Evolutionary conservation across 163 green algal genomes (phyloP), one percentile per base, ranked within the genome.

Genomic region (Chlamydomonas reinhardtii): DNA sequence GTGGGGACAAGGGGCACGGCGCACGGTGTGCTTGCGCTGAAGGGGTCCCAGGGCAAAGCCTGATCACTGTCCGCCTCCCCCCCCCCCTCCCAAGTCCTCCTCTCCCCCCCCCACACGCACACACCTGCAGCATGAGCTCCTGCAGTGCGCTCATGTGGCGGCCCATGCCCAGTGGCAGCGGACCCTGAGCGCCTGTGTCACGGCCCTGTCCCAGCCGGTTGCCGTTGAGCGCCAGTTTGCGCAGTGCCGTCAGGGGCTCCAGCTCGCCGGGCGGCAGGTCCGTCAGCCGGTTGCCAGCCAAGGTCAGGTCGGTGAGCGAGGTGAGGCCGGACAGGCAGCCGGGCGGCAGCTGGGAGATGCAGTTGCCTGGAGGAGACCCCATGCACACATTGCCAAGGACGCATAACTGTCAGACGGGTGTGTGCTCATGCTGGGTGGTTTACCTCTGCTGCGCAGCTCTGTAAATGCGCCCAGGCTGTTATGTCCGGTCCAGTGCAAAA

Each of bases 271-370:
- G 78, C 4, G 78, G 94, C 73, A 97, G 82, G 39, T 68, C 27
- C 29, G 68, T 59, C 52, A 97, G 73, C 29, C 74, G 69, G 92
- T 96, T 97, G 76, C 94, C 94, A 73, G 94, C 90, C 54, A 93
- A 70, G 74, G 95, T 93, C 68, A 97, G 88, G 70, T 94, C 91
- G 29, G 89, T 73, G 59, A 97, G 91, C 32, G 48, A 76, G 32
- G 65, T 76, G 15, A 77, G 73, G 34, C 85, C 89, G 22, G 69
- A 75, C 15, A 92, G 69, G 24, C 39, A 35, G 52, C 78, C 86
- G 16, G 86, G 48, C 22, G 90, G 89, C 12, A 96, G 61, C 2
- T 29, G 27, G 0, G 32, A 27, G 32, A 96, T 80, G n/a, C 74
- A 71, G 85, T 96, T 96, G 76, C 92, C 94, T 80, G 91, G 84